phyloP scores from a whole-genome alignment of 2,329 filamentous ascomycete genomes.

The Penicillium sp. region DNA sequence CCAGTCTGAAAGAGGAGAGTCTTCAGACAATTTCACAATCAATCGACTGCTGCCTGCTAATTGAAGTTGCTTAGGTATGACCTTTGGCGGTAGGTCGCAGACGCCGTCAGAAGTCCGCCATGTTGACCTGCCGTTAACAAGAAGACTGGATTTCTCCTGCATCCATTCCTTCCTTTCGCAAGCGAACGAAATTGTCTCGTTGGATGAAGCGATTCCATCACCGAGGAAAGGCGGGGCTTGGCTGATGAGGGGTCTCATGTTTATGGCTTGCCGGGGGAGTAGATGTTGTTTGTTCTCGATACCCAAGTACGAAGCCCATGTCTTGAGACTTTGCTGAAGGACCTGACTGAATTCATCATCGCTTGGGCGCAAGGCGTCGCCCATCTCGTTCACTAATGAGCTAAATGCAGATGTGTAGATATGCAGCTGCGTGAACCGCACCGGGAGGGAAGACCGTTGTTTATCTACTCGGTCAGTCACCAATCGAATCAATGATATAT shows the following conservation, averaged over 20 bases:
- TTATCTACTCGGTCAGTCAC: no score
- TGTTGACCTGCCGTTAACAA: background rate
- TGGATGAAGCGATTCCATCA: background rate
- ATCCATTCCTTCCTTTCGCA: conserved; percentile 13
- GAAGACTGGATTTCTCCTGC: background rate
- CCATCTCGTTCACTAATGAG: no score
- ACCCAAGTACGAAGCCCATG: conserved; percentile 17
- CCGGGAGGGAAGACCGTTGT: no score
- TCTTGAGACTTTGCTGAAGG: conserved; percentile 15
- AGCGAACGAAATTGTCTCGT: conserved; percentile 10
- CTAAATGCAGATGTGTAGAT: no score
- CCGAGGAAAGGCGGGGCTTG: conserved; percentile 1
- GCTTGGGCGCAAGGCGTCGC: conserved; percentile 14
- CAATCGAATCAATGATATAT: no score
- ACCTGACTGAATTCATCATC: conserved; percentile 16
- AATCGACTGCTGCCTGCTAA: background rate
- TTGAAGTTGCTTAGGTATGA: background rate
- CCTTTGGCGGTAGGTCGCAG: background rate
- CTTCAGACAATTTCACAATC: background rate
- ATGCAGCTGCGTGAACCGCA: no score
- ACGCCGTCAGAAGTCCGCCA: background rate
- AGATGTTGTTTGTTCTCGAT: background rate
- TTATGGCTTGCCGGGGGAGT: conserved; percentile 13
- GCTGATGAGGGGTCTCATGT: conserved; percentile 15
- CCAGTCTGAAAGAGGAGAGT: conserved; percentile 15